Evolutionary conservation across 805 yeast species (phyloP).

Genomic region (Wickerhamomyces canadensis): DNA sequence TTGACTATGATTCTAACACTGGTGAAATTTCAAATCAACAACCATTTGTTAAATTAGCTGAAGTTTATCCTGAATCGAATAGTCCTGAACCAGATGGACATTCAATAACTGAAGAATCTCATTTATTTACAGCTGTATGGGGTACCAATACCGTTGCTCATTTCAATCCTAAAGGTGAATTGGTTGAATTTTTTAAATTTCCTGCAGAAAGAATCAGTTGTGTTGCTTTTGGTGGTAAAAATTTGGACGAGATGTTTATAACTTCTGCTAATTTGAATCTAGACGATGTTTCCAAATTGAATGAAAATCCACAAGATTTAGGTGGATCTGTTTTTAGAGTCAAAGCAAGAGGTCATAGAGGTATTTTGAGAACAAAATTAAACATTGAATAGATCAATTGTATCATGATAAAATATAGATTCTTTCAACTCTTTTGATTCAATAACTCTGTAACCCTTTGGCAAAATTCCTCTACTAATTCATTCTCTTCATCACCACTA

Average conservation of each 20-base stretch:
- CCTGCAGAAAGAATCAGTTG: slow-evolving; percentile 64
- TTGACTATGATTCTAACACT: slow-evolving; percentile 34
- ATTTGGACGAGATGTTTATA: slow-evolving; percentile 53
- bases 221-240: slow-evolving; percentile 60
- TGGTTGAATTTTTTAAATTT: slow-evolving; percentile 44
- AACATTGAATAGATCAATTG: slow-evolving; percentile 3
- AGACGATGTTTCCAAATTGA: slow-evolving; percentile 31
- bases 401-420: slow-evolving; percentile 19
- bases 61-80: slow-evolving; percentile 20
- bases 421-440: slow-evolving; percentile 1
- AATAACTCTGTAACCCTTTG: slow-evolving; percentile 15
- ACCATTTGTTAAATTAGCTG: slow-evolving; percentile 34
- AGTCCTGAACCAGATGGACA: slow-evolving; percentile 81
- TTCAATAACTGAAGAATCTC: slow-evolving; percentile 45
- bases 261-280: slow-evolving; percentile 57
- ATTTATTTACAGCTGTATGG: slow-evolving; percentile 64
- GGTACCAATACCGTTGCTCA: slow-evolving; percentile 52
- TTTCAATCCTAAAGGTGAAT: slow-evolving; percentile 40
- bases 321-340: slow-evolving; percentile 59
- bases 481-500: slow-evolving; percentile 65
- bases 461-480: slow-evolving; percentile 66
- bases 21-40: slow-evolving; percentile 32
- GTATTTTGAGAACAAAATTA: slow-evolving; percentile 23
- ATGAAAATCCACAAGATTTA: slow-evolving; percentile 35
- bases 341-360: slow-evolving; percentile 32